Evolutionary conservation across 495 filamentous ascomycete species (phyloP), one percentile per base, ranked within the genome.

Genomic region (Podospora pseudocomata): DNA sequence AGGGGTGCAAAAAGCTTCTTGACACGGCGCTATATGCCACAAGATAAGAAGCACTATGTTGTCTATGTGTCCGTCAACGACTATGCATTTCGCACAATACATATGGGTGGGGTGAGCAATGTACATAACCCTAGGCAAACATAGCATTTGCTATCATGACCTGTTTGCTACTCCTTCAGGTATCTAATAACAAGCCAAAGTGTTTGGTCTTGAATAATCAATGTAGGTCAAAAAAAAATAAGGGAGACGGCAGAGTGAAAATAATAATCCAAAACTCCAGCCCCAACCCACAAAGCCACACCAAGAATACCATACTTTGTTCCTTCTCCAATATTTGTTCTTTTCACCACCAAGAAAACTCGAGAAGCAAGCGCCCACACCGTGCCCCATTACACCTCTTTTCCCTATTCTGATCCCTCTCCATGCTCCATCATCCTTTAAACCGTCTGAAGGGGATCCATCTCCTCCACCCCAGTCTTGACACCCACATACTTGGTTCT

Each of bases 401-500:
- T 11, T 49, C 3, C 39, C 15, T 11, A 11, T 49, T 49, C 34
- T 11, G 23, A 39, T 11, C 34, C 3, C 34, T 6, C 5, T 39
- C 34, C 6, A 57, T 57, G 54, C 28, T 34, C 18, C 23, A 23
- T 39, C 20, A 44, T n/a, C 32, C 19, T 55, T 39, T 30, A 32
- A 74, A 18, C 63, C 27, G 60, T 34, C 67, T 85, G 80, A 67
- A 87, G 76, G 30, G 84, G 84, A 73, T 87, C 83, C 70, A 82
- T 74, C 56, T 84, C 81, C 70, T 86, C 85, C 16, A 84, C 83
- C 1, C 83, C 83, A 6, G 80, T 76, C 67, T 84, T 79, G 67
- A 86, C 77, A n/a, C 80, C 80, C 39, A 80, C 77, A 67, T 87
- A 87, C 68, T 80, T 83, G 27, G 82, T 91, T 74, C 95, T 86